Conservation (phyloP, 306 rosid species). For the Malus fusca region DNA sequence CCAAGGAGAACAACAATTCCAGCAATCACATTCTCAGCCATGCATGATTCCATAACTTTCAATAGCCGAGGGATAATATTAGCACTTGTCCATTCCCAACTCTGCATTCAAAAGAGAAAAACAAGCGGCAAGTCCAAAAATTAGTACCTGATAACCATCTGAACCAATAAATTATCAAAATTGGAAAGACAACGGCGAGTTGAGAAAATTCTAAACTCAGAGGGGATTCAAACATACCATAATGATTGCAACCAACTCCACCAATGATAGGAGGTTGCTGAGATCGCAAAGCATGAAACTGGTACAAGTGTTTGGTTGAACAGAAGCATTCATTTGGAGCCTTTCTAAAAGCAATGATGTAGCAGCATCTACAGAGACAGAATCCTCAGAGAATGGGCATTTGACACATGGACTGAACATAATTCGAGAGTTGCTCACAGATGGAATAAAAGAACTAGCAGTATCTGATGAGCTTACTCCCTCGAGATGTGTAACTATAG, state of each 20-base stretch:
- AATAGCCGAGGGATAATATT: constrained; percentile 53
- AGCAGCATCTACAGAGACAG: constrained; percentile 42
- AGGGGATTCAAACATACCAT: constrained; percentile 34
- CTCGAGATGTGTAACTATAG: constrained; percentile 61
- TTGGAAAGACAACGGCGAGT: neutral
- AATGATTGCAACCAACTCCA: constrained; percentile 69
- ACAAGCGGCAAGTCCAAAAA: constrained; percentile 8
- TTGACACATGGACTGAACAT: constrained; percentile 27
- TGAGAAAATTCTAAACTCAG: neutral
- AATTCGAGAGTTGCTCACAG: constrained; percentile 26
- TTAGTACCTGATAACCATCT: neutral
- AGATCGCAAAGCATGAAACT: constrained; percentile 28
- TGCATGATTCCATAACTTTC: constrained; percentile 44
- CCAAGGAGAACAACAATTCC: constrained; percentile 65
- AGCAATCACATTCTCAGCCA: constrained; percentile 31
- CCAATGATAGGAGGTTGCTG: constrained; percentile 54
- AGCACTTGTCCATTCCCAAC: constrained; percentile 63
- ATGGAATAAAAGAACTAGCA: constrained; percentile 33
- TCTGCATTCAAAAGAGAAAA: constrained; percentile 42
- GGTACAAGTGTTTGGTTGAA: constrained; percentile 18
- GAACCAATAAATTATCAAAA: neutral
- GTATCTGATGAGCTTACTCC: constrained; percentile 22
- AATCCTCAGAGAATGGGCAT: constrained; percentile 62
- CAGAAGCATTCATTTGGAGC: constrained; percentile 26
- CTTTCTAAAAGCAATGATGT: constrained; percentile 48